These are phyloP conservation scores for Nicotiana benthamiana DNA, from an alignment of 257 asterid species.

Conservation along the genomic window DNA sequence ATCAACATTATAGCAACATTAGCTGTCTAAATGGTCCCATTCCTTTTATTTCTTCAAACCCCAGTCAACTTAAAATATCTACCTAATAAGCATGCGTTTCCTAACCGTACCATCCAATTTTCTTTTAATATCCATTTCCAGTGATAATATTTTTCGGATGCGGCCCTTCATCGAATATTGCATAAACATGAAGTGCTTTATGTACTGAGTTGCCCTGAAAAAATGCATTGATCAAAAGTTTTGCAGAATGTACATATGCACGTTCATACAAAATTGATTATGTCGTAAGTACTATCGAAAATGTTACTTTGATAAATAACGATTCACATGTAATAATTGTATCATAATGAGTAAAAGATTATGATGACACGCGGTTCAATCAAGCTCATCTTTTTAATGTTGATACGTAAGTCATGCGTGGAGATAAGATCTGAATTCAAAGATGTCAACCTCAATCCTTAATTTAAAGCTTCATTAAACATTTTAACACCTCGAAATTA, in stretches of 20 bases:
- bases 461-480: background rate
- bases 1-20: background rate
- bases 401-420: background rate
- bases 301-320: background rate
- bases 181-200: too few relatives aligned
- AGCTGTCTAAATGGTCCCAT: background rate
- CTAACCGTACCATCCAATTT: background rate
- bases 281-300: background rate
- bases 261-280: background rate
- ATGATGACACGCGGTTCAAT: background rate
- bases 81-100: background rate
- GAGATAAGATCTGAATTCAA: background rate
- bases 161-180: too few relatives aligned
- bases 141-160: too few relatives aligned
- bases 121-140: too few relatives aligned
- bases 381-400: background rate
- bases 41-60: background rate
- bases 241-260: background rate
- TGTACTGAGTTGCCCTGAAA: too few relatives aligned
- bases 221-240: too few relatives aligned
- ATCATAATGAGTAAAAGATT: background rate
- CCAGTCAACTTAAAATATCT: background rate
- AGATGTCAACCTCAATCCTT: background rate
- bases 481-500: background rate
- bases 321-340: background rate